phyloP scores from a whole-genome alignment of 2,329 filamentous ascomycete species.

The Orbilia oligospora region DNA sequence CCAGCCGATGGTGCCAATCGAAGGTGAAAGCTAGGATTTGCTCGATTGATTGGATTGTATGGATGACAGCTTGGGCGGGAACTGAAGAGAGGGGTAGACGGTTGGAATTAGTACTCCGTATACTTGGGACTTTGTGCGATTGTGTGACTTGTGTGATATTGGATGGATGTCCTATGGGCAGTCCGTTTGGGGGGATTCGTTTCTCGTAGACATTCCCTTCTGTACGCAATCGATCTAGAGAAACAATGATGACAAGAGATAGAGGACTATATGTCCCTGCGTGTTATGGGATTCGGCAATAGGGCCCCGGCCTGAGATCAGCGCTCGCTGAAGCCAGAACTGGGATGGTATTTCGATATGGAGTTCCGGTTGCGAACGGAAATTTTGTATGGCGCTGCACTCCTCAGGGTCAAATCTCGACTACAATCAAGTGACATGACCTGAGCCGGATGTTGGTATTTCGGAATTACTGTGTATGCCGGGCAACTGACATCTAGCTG shows the following conservation, averaged over 20 bases:
- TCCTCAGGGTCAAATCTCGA: constrained; percentile 24
- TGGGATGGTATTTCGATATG: constrained; percentile 52
- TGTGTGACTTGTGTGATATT: constrained; percentile 20
- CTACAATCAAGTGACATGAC: constrained; percentile 15
- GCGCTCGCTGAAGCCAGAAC: constrained; percentile 39
- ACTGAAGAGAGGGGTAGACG: constrained; percentile 49
- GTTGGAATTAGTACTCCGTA: constrained; percentile 11
- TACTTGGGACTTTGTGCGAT: constrained; percentile 37
- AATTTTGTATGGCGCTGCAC: constrained; percentile 36
- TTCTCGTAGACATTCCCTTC: not conserved
- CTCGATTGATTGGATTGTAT: constrained; percentile 43
- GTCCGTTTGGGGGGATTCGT: constrained; percentile 13
- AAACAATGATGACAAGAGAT: constrained; percentile 28
- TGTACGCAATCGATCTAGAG: constrained; percentile 18
- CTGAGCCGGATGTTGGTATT: not conserved
- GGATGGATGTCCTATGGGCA: constrained; percentile 11
- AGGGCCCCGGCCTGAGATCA: constrained; percentile 35
- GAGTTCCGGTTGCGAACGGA: constrained; percentile 45
- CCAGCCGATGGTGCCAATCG: constrained; percentile 57
- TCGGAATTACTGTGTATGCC: not conserved
- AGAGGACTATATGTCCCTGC: not conserved
- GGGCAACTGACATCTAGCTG: constrained; percentile 10
- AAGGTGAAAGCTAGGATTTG: constrained; percentile 11
- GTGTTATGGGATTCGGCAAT: constrained; percentile 33
- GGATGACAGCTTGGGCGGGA: constrained; percentile 54